Conservation (phyloP, 331 rosid species). For the Telfairia occidentalis region DNA sequence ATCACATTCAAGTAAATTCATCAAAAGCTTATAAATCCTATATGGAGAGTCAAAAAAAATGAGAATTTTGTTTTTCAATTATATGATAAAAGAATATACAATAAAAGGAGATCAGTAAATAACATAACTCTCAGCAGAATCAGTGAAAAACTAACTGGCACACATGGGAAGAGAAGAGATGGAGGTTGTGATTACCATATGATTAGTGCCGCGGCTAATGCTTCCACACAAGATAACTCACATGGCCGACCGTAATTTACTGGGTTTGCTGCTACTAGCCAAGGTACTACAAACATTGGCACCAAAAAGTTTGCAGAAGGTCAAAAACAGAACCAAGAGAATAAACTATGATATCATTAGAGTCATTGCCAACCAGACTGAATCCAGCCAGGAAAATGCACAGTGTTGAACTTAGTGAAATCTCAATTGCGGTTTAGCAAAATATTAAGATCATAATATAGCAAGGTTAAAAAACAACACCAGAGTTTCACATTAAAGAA, state of each 20-base stretch:
- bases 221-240: constrained; percentile 94
- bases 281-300: constrained; percentile 55
- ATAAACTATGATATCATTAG: background rate
- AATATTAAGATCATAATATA: background rate
- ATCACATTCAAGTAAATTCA: too few relatives aligned
- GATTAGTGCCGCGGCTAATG: constrained; percentile 81
- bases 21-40: background rate
- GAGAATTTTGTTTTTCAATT: background rate
- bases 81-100: background rate
- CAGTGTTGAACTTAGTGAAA: background rate
- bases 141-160: background rate
- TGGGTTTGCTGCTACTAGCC: constrained; percentile 98
- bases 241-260: constrained; percentile 95
- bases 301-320: background rate
- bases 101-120: background rate
- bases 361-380: background rate
- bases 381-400: background rate
- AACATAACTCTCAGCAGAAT: background rate
- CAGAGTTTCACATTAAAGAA: background rate
- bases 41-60: background rate
- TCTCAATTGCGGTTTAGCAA: background rate
- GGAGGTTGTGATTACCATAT: constrained; percentile 53
- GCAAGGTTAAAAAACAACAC: background rate
- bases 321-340: constrained; percentile 5
- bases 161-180: background rate